Evolutionary conservation across 2,329 filamentous ascomycete species (phyloP).

Genomic region (Colletotrichum acutatum): DNA sequence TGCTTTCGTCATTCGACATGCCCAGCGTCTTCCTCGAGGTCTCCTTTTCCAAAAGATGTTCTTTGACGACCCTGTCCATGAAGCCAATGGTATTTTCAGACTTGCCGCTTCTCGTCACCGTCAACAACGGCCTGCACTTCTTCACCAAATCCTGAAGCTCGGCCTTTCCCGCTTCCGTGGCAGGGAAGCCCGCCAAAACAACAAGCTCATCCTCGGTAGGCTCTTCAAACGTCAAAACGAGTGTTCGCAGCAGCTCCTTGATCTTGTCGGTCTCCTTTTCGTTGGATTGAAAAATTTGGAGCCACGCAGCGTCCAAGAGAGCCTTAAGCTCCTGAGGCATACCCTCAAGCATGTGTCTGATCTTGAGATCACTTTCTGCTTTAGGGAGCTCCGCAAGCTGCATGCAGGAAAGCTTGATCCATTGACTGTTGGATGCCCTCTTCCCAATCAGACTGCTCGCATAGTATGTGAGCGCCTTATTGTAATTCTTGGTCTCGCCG

Average conservation of each 20-base stretch:
- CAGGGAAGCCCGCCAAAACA: conserved; percentile 48
- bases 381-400: conserved; percentile 52
- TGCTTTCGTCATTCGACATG: conserved; percentile 50
- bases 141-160: conserved; percentile 49
- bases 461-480: conserved; percentile 54
- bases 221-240: conserved; percentile 54
- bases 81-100: conserved; percentile 38
- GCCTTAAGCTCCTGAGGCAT: conserved; percentile 51
- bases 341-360: conserved; percentile 50
- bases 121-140: conserved; percentile 49
- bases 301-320: conserved; percentile 51
- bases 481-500: conserved; percentile 50
- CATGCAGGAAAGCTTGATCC: conserved; percentile 56
- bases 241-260: conserved; percentile 53
- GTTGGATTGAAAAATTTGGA: conserved; percentile 47
- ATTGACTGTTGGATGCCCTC: conserved; percentile 54
- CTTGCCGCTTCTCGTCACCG: conserved; percentile 28
- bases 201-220: conserved; percentile 51
- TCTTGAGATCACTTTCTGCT: conserved; percentile 49
- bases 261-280: conserved; percentile 48
- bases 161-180: conserved; percentile 43
- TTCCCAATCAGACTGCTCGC: conserved; percentile 54
- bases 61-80: conserved; percentile 49
- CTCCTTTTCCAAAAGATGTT: conserved; percentile 50
- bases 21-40: conserved; percentile 43